phyloP scores from a whole-genome alignment of 106 monocot species.

The Phalaenopsis aphrodite region DNA sequence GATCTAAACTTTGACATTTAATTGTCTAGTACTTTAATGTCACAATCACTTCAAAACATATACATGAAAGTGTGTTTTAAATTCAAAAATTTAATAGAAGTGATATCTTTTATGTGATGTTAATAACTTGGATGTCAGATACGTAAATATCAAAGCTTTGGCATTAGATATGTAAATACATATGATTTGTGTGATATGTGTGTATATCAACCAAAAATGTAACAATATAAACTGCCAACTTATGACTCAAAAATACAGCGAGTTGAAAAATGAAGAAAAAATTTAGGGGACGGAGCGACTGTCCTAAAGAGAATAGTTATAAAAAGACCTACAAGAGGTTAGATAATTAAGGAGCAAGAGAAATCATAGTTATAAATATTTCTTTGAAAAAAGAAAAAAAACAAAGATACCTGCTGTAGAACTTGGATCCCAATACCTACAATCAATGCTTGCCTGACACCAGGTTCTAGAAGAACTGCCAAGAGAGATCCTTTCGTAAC shows the following conservation, averaged over 20 bases:
- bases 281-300: too few relatives aligned
- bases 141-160: too few relatives aligned
- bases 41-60: too few relatives aligned
- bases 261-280: not conserved
- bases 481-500: conserved; percentile 32
- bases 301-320: not conserved
- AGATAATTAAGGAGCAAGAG: not conserved
- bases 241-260: not conserved
- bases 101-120: too few relatives aligned
- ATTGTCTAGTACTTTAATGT: too few relatives aligned
- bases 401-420: conserved; percentile 49
- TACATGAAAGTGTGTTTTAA: too few relatives aligned
- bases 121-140: too few relatives aligned
- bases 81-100: too few relatives aligned
- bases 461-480: conserved; percentile 53
- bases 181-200: too few relatives aligned
- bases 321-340: not conserved
- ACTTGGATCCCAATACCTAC: conserved; percentile 55
- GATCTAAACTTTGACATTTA: too few relatives aligned
- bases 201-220: not conserved
- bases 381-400: not conserved
- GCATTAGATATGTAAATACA: too few relatives aligned
- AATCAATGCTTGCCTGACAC: conserved; percentile 57
- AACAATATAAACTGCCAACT: not conserved
- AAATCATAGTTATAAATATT: not conserved